A percentile compares a stretch with the other conserved stretches of the same genome.
Conservation (phyloP, 2,329 filamentous ascomycete genomes). For the Escovopsis sp. region DNA sequence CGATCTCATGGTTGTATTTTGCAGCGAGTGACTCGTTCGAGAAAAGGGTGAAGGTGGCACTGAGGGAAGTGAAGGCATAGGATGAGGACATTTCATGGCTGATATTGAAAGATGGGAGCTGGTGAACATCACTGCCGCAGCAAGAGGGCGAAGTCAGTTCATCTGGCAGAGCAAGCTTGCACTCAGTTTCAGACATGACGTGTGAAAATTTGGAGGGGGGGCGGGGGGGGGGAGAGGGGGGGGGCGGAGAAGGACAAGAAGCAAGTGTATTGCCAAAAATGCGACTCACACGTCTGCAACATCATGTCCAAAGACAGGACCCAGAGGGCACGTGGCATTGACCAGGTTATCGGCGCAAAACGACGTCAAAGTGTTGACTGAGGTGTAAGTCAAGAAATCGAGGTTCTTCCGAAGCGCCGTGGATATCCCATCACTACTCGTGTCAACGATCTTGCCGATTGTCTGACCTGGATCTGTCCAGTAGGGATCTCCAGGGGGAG, state of each 20-base stretch:
- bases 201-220: background rate
- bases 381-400: constrained; percentile 60
- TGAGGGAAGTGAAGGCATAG: constrained; percentile 76
- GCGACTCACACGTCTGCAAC: constrained; percentile 28
- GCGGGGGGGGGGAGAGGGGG: too few relatives aligned
- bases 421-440: constrained; percentile 37
- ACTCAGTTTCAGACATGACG: background rate
- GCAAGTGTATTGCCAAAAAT: background rate
- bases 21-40: constrained; percentile 49
- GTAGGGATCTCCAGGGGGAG: constrained; percentile 38
- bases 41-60: constrained; percentile 56
- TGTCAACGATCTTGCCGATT: constrained; percentile 60
- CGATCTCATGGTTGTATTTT: constrained; percentile 32
- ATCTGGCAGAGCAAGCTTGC: too few relatives aligned
- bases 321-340: constrained; percentile 59
- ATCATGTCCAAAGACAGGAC: constrained; percentile 50
- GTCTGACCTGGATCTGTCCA: constrained; percentile 49
- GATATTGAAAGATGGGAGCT: constrained; percentile 59
- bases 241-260: too few relatives aligned
- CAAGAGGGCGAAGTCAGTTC: background rate
- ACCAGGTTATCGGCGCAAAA: constrained; percentile 52
- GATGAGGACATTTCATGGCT: constrained; percentile 62
- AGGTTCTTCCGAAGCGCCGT: constrained; percentile 54
- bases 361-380: constrained; percentile 22
- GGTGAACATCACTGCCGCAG: constrained; percentile 20